Conservation (phyloP, 768 basidiomycete genomes). For the Piloderma croceum region DNA sequence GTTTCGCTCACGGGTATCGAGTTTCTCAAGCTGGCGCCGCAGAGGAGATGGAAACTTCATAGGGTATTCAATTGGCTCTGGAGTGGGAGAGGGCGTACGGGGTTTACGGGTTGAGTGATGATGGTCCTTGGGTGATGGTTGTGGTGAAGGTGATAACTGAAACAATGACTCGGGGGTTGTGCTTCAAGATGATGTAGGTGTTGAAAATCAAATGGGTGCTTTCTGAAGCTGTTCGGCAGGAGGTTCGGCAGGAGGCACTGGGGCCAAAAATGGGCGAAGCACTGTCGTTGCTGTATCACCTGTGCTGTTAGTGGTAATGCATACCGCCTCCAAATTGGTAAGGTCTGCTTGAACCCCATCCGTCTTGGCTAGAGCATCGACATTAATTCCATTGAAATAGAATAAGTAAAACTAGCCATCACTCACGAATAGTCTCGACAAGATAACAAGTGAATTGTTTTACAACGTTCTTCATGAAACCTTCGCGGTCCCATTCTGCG, state of each 20-base stretch:
- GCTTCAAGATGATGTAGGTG: not conserved
- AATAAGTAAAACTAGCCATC: not conserved
- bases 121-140: not conserved
- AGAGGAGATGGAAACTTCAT: not conserved
- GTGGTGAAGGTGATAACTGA: not conserved
- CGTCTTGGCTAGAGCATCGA: not conserved
- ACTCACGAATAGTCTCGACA: not conserved
- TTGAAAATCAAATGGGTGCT: too few species aligned
- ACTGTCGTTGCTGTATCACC: not conserved
- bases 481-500: not conserved
- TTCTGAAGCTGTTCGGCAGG: not conserved
- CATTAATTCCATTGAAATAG: not conserved
- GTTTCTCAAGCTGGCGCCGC: not conserved
- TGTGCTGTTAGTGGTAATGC: not conserved
- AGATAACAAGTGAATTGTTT: not conserved
- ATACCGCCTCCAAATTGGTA: not conserved
- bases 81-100: not conserved
- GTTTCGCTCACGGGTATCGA: not conserved
- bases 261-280: not conserved
- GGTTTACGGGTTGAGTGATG: not conserved
- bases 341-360: not conserved
- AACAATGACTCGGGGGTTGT: not conserved
- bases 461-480: not conserved
- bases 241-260: not conserved
- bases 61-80: too few species aligned